Base-by-base conservation (phyloP, 306 rosid genomes). In the Quillaja saponaria region DNA sequence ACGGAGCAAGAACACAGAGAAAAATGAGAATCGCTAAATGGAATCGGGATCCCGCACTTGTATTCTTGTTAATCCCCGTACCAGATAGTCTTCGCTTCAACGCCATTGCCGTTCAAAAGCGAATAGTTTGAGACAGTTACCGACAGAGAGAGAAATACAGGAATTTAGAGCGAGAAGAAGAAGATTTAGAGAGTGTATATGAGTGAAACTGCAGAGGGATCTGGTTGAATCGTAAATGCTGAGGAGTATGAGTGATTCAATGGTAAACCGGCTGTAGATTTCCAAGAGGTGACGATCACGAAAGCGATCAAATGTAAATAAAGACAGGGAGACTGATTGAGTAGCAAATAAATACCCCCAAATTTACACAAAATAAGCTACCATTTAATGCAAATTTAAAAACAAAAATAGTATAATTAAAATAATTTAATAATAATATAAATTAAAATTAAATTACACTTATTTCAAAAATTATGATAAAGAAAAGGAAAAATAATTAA, bases 51-150 rank as follows among this genome's bases (percentile, higher is more conserved):
- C 82, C 86, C 25, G 63, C 72, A 64, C 72, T 79, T 64, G 91
- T 68, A 62, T 16, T 76, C 63, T 82, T 79, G 50, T 67, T 55
- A 19, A 49, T 31, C 13, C 64, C 63, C 18, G 75, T 59, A 16
- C 59, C 65, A 13, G 71, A 50, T 38, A 68, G 13, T 47, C 85
- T 80, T 57, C 85, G 82, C 90, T 70, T 82, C 55, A 67, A 72
- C 64, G 85, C 79, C 97, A 90, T 90, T 71, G 77, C 61, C 59
- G 31, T 74, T 63, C 76, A 58, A 58, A 34, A 70, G 78, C 75
- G n/a, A n/a, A n/a, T n/a, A n/a, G n/a, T n/a, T 60, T 66, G 54
- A 72, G 20, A 25, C 13, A 35, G 16, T 25, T 10, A 13, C 7
- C 0, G 11, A 13, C n/a, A 62, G 34, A 31, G 46, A 58, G 48